Evolutionary conservation across 2,329 filamentous ascomycete genomes (phyloP), one percentile per base, ranked within the genome.

Genomic region (Pseudonectria foliicola): DNA sequence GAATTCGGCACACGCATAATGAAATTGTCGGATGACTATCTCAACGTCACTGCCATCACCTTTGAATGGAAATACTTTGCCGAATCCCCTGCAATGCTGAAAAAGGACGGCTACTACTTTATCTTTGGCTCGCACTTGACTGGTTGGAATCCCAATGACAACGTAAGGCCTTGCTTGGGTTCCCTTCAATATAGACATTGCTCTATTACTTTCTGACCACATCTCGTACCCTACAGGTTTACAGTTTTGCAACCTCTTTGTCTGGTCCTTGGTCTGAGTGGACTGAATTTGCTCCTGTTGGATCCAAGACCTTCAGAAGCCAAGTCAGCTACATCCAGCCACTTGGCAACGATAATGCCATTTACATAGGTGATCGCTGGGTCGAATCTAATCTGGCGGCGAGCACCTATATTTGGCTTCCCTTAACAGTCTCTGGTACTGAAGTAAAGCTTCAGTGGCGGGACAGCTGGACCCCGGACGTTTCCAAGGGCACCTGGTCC

Each of bases 291-390:
- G 77, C 73, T 0, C 67, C 73, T 13, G 48, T 57, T 1, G 77
- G 75, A 1, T 66, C 68, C 8, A 67, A 61, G 24, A 82, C 80
- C 0, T 81, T 75, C 46, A 57, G 59, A 11, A 76, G 71, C 2
- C 79, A 85, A 49, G 78, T 75, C 1, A 75, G 66, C 25, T 81
- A 68, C 45, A 64, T 83, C 14, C 64, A 82, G 1, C 61, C 65
- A 0, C 42, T 64, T 3, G 55, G 61, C 29, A 48, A 51, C 25
- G 44, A 48, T 25, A 56, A 58, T 11, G 64, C 66, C 31, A 68
- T 80, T 42, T 84, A 82, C 56, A 71, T 82, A 57, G 80, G 80
- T 13, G 80, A 85, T 56, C 71, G 80, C 14, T 84, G 80, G 80
- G 56, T 73, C 0, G 69, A 65, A 5, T 53, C 55, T n/a, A 77